Percentiles rank a stretch among this genome's conserved stretches.
phyloP scores from a whole-genome alignment of 495 filamentous ascomycete genomes.

The Podospora tetraspora region DNA sequence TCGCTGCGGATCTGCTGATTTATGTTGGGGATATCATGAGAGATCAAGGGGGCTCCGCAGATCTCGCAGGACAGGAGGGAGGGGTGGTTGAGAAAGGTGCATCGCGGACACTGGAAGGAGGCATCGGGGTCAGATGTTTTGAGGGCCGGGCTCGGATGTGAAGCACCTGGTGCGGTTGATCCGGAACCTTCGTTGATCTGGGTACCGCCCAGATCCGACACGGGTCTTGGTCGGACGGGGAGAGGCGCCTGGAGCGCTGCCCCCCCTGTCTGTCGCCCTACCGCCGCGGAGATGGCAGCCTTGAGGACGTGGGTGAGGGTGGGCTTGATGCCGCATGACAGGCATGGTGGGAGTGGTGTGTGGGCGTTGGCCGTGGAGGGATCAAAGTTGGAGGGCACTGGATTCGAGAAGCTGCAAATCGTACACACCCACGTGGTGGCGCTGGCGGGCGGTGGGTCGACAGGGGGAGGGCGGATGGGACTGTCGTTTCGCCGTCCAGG shows the following conservation, averaged over 20 bases:
- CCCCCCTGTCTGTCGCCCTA: constrained; percentile 42
- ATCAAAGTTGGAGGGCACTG: constrained; percentile 88
- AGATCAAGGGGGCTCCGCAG: constrained; percentile 72
- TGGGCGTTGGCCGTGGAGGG: constrained; percentile 66
- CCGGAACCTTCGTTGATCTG: constrained; percentile 1
- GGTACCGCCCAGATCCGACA: constrained; percentile 11
- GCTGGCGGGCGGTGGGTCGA: constrained; percentile 45
- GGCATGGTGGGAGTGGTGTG: constrained; percentile 76
- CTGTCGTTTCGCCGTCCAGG: constrained; percentile 47
- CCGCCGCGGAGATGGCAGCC: constrained; percentile 66
- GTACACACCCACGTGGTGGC: constrained; percentile 94
- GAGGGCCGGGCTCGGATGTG: neutral
- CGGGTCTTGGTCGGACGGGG: constrained; percentile 23
- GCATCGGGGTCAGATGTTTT: constrained; percentile 30
- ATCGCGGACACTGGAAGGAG: constrained; percentile 72
- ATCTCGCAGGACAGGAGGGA: constrained; percentile 84
- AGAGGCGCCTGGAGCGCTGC: constrained; percentile 27
- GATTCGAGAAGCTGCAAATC: constrained; percentile 97
- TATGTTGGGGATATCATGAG: constrained; percentile 46
- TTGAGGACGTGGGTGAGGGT: constrained; percentile 75
- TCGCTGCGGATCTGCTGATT: constrained; percentile 50
- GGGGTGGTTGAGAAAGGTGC: constrained; percentile 91
- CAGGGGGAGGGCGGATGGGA: constrained; percentile 43
- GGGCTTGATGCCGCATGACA: constrained; percentile 92
- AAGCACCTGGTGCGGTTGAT: neutral